phyloP scores from a whole-genome alignment of 1,284 basidiomycete genomes.

The Cystobasidiaceae sp. region DNA sequence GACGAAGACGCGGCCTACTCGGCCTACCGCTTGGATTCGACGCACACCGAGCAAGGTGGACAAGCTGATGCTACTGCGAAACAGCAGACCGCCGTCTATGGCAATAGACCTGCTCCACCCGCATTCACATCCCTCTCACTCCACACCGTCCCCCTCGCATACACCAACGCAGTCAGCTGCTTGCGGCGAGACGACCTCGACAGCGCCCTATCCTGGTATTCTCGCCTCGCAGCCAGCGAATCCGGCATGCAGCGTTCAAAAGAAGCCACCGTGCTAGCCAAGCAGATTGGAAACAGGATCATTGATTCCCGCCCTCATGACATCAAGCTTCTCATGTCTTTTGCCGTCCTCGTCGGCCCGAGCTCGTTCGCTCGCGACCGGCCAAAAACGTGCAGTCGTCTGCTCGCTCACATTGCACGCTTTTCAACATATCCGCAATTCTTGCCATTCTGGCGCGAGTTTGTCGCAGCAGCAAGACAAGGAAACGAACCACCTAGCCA shows the following conservation, averaged over 20 bases:
- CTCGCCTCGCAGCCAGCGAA: too few species aligned
- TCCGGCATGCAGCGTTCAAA: not conserved
- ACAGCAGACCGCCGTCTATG: too few species aligned
- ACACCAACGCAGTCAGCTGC: too few species aligned
- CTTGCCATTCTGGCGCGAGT: not conserved
- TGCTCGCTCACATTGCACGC: slow-evolving; percentile 12
- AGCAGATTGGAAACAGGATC: not conserved
- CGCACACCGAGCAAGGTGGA: not conserved
- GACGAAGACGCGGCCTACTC: slow-evolving; percentile 12
- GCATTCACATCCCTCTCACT: too few species aligned
- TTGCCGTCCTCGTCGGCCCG: not conserved
- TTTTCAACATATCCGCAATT: slow-evolving; percentile 12
- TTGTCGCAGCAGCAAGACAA: too few species aligned
- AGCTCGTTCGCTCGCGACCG: not conserved
- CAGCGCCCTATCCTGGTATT: too few species aligned
- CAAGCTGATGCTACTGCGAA: too few species aligned
- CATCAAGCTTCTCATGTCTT: not conserved
- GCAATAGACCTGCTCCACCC: too few species aligned
- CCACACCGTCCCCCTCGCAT: too few species aligned
- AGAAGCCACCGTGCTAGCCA: not conserved
- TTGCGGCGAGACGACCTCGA: too few species aligned
- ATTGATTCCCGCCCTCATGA: not conserved
- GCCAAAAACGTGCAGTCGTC: not conserved
- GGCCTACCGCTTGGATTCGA: not conserved
- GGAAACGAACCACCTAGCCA: not conserved